Evolutionary conservation across 2,329 filamentous ascomycete species (phyloP).

Genomic region (Colletotrichum filicis): DNA sequence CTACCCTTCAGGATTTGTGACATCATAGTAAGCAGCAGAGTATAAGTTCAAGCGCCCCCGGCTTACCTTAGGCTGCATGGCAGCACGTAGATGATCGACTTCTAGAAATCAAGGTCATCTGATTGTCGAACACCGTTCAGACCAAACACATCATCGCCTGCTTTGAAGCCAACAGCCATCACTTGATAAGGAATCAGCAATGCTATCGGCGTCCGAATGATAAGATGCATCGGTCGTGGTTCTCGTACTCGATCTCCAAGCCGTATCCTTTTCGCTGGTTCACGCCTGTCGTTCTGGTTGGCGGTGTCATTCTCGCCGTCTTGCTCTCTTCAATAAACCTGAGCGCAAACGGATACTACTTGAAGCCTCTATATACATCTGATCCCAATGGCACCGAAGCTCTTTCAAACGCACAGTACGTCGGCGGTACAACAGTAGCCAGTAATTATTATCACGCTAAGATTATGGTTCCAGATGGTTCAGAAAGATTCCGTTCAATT

Average conservation of each 20-base stretch:
- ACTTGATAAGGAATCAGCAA: not conserved
- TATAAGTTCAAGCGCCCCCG: too few species aligned
- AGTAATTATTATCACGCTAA: not conserved
- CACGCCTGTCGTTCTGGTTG: not conserved
- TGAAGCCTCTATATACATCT: not conserved
- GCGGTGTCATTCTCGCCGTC: not conserved
- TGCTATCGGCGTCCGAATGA: not conserved
- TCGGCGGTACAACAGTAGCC: not conserved
- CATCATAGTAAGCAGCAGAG: too few species aligned
- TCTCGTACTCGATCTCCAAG: not conserved
- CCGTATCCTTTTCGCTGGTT: not conserved
- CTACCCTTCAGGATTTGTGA: too few species aligned
- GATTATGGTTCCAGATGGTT: not conserved
- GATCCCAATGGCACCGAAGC: not conserved
- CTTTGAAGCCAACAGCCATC: not conserved
- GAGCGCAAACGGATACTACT: not conserved
- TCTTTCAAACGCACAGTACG: not conserved
- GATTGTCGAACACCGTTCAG: too few species aligned
- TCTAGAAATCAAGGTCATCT: too few species aligned
- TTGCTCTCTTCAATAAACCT: not conserved
- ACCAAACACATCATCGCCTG: not conserved
- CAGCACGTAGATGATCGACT: too few species aligned
- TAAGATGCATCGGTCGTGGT: not conserved
- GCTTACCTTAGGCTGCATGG: too few species aligned
- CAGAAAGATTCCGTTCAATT: not conserved